Evolutionary conservation across 2,329 filamentous ascomycete genomes (phyloP).

Genomic region (Incumbomyces delicatus): DNA sequence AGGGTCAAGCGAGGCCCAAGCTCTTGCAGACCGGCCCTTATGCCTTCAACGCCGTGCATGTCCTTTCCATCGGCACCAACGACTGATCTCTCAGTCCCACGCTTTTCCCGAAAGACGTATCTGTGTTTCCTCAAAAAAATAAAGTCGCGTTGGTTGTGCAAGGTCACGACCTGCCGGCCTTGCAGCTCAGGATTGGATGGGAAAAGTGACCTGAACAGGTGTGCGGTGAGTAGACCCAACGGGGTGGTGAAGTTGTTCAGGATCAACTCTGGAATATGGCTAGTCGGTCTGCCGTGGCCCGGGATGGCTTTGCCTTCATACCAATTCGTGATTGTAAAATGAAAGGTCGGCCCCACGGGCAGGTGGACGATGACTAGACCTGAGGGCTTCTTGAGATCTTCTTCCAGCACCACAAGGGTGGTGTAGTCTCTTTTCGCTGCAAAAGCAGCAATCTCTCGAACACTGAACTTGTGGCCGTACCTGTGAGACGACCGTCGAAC

Average conservation of each 20-base stretch:
- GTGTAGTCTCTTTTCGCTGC: conserved; percentile 76
- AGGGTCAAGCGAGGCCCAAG: conserved; percentile 74
- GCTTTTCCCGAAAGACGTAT: conserved; percentile 87
- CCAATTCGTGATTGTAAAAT: conserved; percentile 87
- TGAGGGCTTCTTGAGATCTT: conserved; percentile 76
- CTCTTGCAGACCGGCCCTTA: conserved; percentile 82
- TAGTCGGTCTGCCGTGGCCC: conserved; percentile 81
- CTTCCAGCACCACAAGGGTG: conserved; percentile 71
- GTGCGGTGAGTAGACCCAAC: conserved; percentile 75
- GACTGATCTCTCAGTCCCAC: conserved; percentile 76
- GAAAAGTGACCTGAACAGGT: conserved; percentile 71
- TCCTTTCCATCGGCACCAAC: conserved; percentile 71
- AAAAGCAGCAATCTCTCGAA: conserved; percentile 82
- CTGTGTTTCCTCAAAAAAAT: conserved; percentile 86
- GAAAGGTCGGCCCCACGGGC: conserved; percentile 78
- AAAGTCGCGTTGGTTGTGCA: conserved; percentile 93
- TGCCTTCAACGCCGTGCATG: conserved; percentile 73
- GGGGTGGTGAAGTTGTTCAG: conserved; percentile 94
- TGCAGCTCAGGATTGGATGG: conserved; percentile 73
- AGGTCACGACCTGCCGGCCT: conserved; percentile 79
- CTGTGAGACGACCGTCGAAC: conserved; percentile 76
- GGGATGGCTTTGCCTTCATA: conserved; percentile 78
- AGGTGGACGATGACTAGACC: conserved; percentile 78
- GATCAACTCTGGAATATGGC: conserved; percentile 80
- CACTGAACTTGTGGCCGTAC: conserved; percentile 80